These are phyloP conservation scores for Corchorus olitorius DNA, from an alignment of 345 rosid species.

Conservation along the genomic window DNA sequence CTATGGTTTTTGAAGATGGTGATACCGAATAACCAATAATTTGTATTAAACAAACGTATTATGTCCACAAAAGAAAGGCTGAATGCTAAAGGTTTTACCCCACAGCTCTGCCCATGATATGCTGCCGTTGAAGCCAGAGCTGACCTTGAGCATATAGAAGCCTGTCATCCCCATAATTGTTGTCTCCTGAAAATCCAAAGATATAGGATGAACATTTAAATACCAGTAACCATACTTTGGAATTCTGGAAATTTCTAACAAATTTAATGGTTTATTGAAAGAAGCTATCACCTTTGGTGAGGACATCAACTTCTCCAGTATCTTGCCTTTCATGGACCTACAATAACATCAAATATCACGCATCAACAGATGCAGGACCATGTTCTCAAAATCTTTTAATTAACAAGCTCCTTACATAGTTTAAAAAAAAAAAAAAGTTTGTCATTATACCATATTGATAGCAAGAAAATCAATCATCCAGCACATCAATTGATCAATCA, in stretches of 20 bases:
- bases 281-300: conserved; percentile 77
- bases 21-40: not conserved
- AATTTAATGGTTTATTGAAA: conserved; percentile 3
- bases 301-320: conserved; percentile 88
- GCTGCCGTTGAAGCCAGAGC: conserved; percentile 80
- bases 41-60: not conserved
- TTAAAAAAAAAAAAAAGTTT: not conserved
- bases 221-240: not conserved
- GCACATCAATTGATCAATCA: not conserved
- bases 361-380: conserved; percentile 9
- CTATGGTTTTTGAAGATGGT: not conserved
- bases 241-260: conserved; percentile 9
- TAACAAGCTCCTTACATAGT: not conserved
- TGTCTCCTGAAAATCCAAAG: conserved; percentile 54
- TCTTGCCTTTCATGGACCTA: conserved; percentile 90
- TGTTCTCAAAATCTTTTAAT: not conserved
- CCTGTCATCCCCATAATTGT: conserved; percentile 81
- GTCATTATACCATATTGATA: not conserved
- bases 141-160: conserved; percentile 86
- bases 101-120: conserved; percentile 90
- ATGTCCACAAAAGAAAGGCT: not conserved
- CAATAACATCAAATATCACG: conserved; percentile 16
- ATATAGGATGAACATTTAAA: conserved; percentile 16
- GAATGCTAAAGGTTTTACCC: conserved; percentile 51
- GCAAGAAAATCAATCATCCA: not conserved